Percentiles rank a stretch among this genome's conserved stretches.
These are phyloP conservation scores for Aspergillus brunneoviolaceus DNA, from an alignment of 2,329 filamentous ascomycete species.

Conservation along the genomic window DNA sequence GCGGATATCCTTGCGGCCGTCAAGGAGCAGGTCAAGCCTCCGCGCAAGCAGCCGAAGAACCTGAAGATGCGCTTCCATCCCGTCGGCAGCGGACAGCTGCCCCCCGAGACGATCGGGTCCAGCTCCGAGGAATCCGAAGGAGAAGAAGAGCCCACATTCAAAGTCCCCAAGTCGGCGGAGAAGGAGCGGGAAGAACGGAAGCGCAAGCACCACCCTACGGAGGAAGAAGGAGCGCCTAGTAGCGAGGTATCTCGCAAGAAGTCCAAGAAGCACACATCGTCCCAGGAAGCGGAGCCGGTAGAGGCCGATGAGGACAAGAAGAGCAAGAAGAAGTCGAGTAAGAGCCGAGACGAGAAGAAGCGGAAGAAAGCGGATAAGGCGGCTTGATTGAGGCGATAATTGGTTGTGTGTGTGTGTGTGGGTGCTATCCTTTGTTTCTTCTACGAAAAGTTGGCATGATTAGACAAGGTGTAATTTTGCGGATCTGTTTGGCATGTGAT, in stretches of 20 bases:
- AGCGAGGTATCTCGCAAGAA: constrained; percentile 37
- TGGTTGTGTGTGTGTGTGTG: constrained; percentile 9
- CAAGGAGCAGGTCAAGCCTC: constrained; percentile 34
- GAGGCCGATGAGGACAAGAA: constrained; percentile 22
- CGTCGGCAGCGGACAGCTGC: constrained; percentile 36
- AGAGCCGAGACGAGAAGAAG: constrained; percentile 43
- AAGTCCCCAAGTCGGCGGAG: constrained; percentile 26
- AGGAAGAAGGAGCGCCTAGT: constrained; percentile 27
- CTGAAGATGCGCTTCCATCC: constrained; percentile 48
- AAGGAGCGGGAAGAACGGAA: constrained; percentile 37
- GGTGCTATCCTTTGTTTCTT: not conserved
- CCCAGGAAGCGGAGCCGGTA: constrained; percentile 22
- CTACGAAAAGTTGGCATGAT: constrained; percentile 18
- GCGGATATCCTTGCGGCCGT: constrained; percentile 25
- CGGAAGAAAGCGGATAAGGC: constrained; percentile 39
- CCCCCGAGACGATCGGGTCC: constrained; percentile 37
- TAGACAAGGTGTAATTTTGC: constrained; percentile 23
- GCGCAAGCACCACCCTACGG: constrained; percentile 37
- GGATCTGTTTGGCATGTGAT: constrained; percentile 41
- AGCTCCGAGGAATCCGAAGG: constrained; percentile 40
- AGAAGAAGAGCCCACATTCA: constrained; percentile 36
- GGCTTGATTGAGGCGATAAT: constrained; percentile 26
- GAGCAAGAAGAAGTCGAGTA: constrained; percentile 36
- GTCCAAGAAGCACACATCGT: constrained; percentile 38
- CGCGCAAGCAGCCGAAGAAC: constrained; percentile 43